Evolutionary conservation across 441 rosid genomes (phyloP).

Genomic region (Eutrema salsugineum): DNA sequence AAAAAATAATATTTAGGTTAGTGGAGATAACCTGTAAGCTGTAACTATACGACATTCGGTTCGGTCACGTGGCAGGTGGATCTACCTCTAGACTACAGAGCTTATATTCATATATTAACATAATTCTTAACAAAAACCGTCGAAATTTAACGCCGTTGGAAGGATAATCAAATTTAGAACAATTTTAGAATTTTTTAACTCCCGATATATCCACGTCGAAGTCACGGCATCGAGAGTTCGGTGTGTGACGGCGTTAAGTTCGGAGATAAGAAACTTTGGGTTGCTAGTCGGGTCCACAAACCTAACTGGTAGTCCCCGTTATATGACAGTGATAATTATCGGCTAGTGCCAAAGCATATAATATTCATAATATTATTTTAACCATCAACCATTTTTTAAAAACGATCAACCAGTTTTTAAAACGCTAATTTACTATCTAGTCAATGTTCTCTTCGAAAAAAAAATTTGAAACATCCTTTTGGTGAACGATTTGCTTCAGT

Average conservation of each 20-base stretch:
- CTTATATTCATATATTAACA: not conserved
- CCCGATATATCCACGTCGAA: not conserved
- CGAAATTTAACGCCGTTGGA: not conserved
- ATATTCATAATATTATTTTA: not conserved
- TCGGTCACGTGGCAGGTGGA: conserved; percentile 31
- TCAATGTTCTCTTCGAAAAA: not conserved
- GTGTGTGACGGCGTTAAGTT: conserved; percentile 22
- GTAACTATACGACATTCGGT: conserved; percentile 19
- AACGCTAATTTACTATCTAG: not conserved
- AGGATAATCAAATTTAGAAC: not conserved
- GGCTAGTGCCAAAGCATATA: conserved; percentile 1
- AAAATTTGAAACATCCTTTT: not conserved
- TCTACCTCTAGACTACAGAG: conserved; percentile 3
- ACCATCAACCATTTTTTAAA: not conserved
- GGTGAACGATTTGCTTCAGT: not conserved
- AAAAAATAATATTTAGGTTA: not conserved
- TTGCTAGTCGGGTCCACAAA: conserved; percentile 3
- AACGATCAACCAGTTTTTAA: conserved; percentile 5
- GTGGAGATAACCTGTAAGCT: conserved; percentile 24
- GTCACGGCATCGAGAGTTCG: not conserved
- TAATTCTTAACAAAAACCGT: not conserved
- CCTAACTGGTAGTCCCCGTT: not conserved
- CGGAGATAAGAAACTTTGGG: conserved; percentile 2
- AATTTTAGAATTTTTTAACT: too few relatives aligned
- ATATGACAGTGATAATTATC: conserved; percentile 17